Percentiles rank a stretch among this genome's conserved stretches.
phyloP scores from a whole-genome alignment of 495 filamentous ascomycete genomes.

The Penicillium simplicissimum region DNA sequence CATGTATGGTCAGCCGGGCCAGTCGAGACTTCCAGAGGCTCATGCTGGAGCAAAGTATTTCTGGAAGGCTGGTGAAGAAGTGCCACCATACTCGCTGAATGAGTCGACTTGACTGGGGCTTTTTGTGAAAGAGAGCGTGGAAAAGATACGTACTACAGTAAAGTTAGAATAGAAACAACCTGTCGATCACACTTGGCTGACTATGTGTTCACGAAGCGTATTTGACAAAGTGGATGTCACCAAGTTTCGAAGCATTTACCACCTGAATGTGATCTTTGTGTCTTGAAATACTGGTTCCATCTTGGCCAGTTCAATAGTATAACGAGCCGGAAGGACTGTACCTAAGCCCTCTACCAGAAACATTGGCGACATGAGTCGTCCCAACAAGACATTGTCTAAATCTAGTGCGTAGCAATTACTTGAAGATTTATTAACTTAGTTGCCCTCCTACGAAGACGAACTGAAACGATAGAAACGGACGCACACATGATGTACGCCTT shows the following conservation, averaged over 20 bases:
- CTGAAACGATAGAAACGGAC: not conserved
- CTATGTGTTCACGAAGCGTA: too few species aligned
- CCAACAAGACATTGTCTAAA: not conserved
- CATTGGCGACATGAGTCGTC: not conserved
- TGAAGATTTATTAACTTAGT: not conserved
- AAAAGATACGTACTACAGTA: too few species aligned
- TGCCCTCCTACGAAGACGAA: not conserved
- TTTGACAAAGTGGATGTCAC: too few species aligned
- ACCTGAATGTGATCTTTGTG: too few species aligned
- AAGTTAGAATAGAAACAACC: too few species aligned
- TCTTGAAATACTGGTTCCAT: too few species aligned
- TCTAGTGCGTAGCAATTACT: not conserved
- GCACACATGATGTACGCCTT: slow-evolving; percentile 23
- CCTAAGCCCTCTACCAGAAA: not conserved
- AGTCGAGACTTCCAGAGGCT: slow-evolving; percentile 39
- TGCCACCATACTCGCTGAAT: slow-evolving; percentile 28
- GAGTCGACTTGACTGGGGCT: slow-evolving; percentile 13
- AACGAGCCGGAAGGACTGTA: not conserved
- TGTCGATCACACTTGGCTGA: too few species aligned
- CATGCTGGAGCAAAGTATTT: slow-evolving; percentile 49
- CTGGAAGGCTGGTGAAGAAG: slow-evolving; percentile 42
- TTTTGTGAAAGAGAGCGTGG: not conserved
- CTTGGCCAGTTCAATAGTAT: not conserved
- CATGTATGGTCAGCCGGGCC: slow-evolving; percentile 38
- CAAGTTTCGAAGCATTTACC: too few species aligned